phyloP scores from a whole-genome alignment of 257 asterid species.

The Avicennia marina region DNA sequence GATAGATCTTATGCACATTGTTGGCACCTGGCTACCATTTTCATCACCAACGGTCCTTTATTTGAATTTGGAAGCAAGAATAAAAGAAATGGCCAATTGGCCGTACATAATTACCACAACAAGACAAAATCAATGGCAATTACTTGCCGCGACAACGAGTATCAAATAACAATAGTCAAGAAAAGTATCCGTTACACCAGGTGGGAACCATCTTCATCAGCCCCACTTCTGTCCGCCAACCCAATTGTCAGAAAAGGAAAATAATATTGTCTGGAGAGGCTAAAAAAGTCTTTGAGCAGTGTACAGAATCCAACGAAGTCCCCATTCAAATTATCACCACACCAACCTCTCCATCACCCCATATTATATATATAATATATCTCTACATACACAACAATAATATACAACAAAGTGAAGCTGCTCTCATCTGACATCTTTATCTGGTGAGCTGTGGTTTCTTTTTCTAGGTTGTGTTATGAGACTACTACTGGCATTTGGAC shows the following conservation, averaged over 20 bases:
- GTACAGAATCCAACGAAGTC: neutral
- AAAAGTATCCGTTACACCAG: conserved; percentile 19
- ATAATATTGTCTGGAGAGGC: conserved; percentile 10
- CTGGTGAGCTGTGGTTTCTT: conserved; percentile 9
- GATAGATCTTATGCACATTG: neutral
- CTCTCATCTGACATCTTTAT: conserved; percentile 4
- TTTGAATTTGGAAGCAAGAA: conserved; percentile 15
- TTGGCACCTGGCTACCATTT: neutral
- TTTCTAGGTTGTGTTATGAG: neutral
- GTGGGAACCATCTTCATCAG: conserved; percentile 10
- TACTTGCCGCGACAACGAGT: too few species aligned
- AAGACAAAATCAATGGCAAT: neutral
- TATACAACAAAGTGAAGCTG: neutral
- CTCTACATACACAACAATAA: neutral
- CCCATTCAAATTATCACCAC: neutral
- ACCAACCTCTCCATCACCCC: neutral
- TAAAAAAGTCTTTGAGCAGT: conserved; percentile 11
- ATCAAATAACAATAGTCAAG: neutral
- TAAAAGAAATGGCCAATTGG: neutral
- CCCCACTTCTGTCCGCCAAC: neutral
- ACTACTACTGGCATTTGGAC: neutral
- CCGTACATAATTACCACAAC: neutral
- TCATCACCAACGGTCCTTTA: conserved; percentile 22
- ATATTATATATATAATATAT: neutral
- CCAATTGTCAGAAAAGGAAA: conserved; percentile 12